Base-by-base conservation (phyloP, 305 asterid species). In the Withania somnifera region DNA sequence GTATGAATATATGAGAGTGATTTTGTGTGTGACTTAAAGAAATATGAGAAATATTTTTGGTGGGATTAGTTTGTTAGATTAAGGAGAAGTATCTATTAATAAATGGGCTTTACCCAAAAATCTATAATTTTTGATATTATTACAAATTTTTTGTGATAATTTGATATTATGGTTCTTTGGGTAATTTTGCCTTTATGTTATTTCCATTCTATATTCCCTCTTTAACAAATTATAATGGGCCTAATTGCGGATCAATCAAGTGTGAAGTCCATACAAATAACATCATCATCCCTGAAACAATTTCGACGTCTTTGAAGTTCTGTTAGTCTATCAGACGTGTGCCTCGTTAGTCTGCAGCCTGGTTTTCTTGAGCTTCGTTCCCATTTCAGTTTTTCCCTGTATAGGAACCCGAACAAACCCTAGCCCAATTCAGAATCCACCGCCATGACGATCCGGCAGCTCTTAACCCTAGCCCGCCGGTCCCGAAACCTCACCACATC, bases 371-470 rank as follows among this genome's bases (percentile, higher is more conserved):
- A 75, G 17, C 81, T 61, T 82, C 82, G 14, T 81, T 82, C 61
- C 45, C 76, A 17, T 50, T 80, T 77, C 10, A 26, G 22, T 54
- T 79, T 24, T 56, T 45, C 52, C 30, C 30, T 36, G 57, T 61
- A 30, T 7, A n/a, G 34, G 52, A 52, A 22, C 58, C 60, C 4
- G 20, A 40, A 45, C 40, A 63, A 85, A 85, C 85, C 88, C 88
- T 85, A 85, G 82, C 80, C 52, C 38, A 56, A 22, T 34, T 26
- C 2, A 38, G 24, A 83, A 56, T 73, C 86, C 85, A 81, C 82
- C 61, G 28, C 85, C 87, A 93, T 92, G 97, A 83, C 92, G 89
- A 87, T 87, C 83, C 98, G 95, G 81, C 93, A 88, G 82, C 92
- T 93, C 32, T 82, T 90, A n/a, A 85, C 80, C 73, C 87, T 87